Evolutionary conservation across 345 rosid species (phyloP), one percentile per base, ranked within the genome.

Genomic region (Brassica nigra): DNA sequence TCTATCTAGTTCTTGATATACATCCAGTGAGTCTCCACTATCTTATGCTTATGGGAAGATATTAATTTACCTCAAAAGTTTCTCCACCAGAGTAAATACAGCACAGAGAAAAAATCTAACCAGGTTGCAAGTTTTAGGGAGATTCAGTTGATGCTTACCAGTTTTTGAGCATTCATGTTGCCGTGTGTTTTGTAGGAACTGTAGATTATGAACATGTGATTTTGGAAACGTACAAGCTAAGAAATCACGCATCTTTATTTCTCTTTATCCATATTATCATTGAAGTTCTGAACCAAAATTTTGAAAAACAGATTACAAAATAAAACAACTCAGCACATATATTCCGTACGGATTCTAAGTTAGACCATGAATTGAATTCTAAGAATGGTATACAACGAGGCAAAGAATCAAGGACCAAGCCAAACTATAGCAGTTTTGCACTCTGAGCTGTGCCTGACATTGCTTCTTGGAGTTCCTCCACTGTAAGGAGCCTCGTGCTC

Each of bases 381-480:
- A 70, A 30, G 63, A 70, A 70, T 47, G 62, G 28, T 47, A 11
- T 3, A 54, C 30, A 52, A 70, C 5, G 20, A 67, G 11, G 16
- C 23, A 61, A 68, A 76, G 20, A 77, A 77, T 77, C 65, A 33
- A 77, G 12, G 8, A 70, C 2, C 49, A 4, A 14, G 20, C 28
- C 28, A 67, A 68, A 44, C 1, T 54, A 66, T 15, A 67, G 16
- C 58, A 67, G 67, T 68, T 61, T 69, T 61, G 63, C 23, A n/a
- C 28, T 62, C 28, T 59, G 59, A 61, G 68, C n/a, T n/a, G 62
- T 68, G 36, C 2, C n/a, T 54, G 73, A 34, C 73, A 58, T 42
- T 30, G 68, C 73, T 71, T 76, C 65, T 72, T 66, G 9, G 29
- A 81, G 80, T 76, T 81, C 80, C 5, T 71, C 15, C 14, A 70